Base-by-base conservation (phyloP, 352 stramenopile species). In the Phytopythium boreale region DNA sequence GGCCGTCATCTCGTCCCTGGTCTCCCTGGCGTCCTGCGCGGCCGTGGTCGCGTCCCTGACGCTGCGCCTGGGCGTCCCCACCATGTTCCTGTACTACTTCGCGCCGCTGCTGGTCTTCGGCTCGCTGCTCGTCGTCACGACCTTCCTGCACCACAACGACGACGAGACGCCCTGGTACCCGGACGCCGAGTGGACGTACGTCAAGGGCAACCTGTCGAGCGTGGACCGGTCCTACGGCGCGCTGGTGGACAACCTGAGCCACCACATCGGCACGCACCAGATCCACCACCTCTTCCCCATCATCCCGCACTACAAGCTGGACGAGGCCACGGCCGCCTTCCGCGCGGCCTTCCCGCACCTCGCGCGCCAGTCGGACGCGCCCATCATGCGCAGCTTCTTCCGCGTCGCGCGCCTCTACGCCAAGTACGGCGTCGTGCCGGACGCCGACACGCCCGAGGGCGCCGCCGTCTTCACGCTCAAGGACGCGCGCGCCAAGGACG, bases 221-320 rank as follows among this genome's bases (percentile, higher is more conserved):
- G 82, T 94, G 22, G 85, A 94, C 72, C 86, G 86, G 59, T 84
- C 80, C 29, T 94, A 92, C 72, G 86, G 86, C 55, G 71, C 72
- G 62, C 57, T 94, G 58, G 83, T 94, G 49, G 82, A 94, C 72
- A 88, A 94, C 75, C 29, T 92, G 65, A 90, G 80, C 79, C 83
- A 94, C 78, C 88, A 94, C 82, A 94, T 94, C 61, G 85, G 85
- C 67, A 92, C 84, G 70, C 86, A 94, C 75, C 83, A 92, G 72
- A 75, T 92, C 59, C 86, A 94, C 73, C 86, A 94, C 78, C 72
- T 94, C 36, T 94, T 94, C 75, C 82, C 86, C 51, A 94, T 92
- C 70, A 94, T 94, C 56, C 86, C 86, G 63, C 84, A 92, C 76
- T 94, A 94, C 79, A 92, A 92, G 62, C 75, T 94, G 58, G 71